A percentile compares a stretch with the other conserved stretches of the same genome.
phyloP scores from a whole-genome alignment of 257 asterid species.

The Solanum chaucha region DNA sequence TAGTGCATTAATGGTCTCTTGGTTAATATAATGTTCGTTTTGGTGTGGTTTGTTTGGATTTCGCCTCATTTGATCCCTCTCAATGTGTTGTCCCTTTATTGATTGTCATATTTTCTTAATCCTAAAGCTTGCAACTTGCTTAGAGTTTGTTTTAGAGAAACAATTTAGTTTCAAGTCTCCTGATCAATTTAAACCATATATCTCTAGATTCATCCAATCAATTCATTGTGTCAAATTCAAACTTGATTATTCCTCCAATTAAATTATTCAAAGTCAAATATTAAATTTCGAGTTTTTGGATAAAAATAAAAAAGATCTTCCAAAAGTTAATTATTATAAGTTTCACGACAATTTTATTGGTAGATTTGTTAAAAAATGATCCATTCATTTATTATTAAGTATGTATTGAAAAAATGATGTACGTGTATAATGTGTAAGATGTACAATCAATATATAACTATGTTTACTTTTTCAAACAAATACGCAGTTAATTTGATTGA shows the following conservation, averaged over 20 bases:
- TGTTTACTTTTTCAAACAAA: not conserved
- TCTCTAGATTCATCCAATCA: not conserved
- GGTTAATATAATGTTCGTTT: not conserved
- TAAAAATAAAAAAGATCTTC: too few species aligned
- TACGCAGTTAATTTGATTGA: not conserved
- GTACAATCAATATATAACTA: not conserved
- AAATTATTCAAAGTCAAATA: not conserved
- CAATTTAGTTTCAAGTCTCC: not conserved
- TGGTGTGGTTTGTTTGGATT: not conserved
- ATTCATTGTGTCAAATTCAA: not conserved
- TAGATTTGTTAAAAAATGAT: not conserved
- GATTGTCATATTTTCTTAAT: not conserved
- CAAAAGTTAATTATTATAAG: too few species aligned
- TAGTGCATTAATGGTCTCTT: not conserved
- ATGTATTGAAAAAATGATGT: not conserved
- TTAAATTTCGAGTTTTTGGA: not conserved
- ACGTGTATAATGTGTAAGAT: not conserved
- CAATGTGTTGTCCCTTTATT: not conserved
- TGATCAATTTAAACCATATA: not conserved
- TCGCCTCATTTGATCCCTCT: not conserved
- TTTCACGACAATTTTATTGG: too few species aligned
- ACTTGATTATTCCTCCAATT: not conserved
- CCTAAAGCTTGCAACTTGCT: not conserved
- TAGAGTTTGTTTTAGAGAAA: not conserved
- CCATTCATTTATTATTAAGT: not conserved